A percentile compares a stretch with the other conserved stretches of the same genome.
Conservation (phyloP, 2,329 filamentous ascomycete species). For the Magnaporthales sp. region DNA sequence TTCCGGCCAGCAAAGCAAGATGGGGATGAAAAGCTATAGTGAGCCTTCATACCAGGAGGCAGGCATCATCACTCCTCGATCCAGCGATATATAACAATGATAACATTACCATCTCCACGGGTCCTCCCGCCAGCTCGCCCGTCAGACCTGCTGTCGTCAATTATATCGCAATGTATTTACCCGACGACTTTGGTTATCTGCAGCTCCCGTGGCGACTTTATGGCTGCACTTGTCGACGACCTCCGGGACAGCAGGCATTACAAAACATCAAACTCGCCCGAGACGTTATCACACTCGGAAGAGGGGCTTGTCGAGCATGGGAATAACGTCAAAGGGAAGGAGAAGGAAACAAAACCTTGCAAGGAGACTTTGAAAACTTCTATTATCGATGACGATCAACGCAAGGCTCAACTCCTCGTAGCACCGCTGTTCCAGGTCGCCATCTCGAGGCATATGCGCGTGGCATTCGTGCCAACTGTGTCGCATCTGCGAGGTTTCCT, state of each 20-base stretch:
- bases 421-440: slow-evolving; percentile 61
- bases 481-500: slow-evolving; percentile 72
- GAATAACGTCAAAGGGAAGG: neutral
- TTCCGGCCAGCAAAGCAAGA: neutral
- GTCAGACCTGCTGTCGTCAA: slow-evolving; percentile 54
- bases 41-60: neutral
- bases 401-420: slow-evolving; percentile 17
- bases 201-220: slow-evolving; percentile 54
- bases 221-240: slow-evolving; percentile 46
- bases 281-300: neutral
- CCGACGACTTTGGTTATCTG: slow-evolving; percentile 66
- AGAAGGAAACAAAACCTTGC: neutral
- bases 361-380: neutral
- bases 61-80: neutral
- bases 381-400: neutral
- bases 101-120: neutral
- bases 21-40: neutral
- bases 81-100: neutral
- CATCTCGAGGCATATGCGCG: slow-evolving; percentile 57
- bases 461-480: slow-evolving; percentile 67
- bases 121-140: slow-evolving; percentile 45
- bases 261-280: neutral
- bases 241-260: slow-evolving; percentile 16
- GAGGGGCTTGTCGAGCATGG: too few relatives aligned
- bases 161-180: slow-evolving; percentile 46